Percentiles rank a stretch among this genome's conserved stretches.
Conservation (phyloP, 257 asterid species). For the Forsythia viridissima region DNA sequence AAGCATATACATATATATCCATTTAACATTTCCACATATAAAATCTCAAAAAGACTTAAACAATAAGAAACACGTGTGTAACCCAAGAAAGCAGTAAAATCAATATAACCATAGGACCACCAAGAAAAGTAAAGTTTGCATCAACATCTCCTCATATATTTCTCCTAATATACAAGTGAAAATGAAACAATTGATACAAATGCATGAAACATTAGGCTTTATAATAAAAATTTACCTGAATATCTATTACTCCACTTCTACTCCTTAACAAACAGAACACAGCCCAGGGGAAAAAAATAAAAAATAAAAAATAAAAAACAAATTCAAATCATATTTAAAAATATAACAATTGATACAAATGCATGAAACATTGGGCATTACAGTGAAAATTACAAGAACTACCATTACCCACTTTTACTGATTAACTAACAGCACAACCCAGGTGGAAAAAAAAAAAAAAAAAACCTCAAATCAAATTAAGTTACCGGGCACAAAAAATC, state of each 20-base stretch:
- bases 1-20: background rate
- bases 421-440: background rate
- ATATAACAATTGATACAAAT: background rate
- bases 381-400: background rate
- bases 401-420: background rate
- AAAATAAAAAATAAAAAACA: background rate
- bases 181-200: background rate
- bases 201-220: background rate
- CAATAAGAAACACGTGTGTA: background rate
- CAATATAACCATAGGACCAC: background rate
- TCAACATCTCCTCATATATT: background rate
- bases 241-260: background rate
- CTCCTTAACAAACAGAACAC: background rate
- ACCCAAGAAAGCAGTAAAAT: background rate
- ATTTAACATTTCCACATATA: background rate
- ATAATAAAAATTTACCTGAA: background rate
- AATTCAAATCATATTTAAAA: background rate
- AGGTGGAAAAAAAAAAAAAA: background rate
- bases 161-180: background rate
- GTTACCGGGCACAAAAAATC: background rate
- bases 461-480: background rate
- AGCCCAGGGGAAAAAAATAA: background rate
- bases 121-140: background rate
- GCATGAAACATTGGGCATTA: background rate
- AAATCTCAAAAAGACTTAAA: background rate